Base-by-base conservation (phyloP, 306 rosid genomes). In the Hippophae tibetana region DNA sequence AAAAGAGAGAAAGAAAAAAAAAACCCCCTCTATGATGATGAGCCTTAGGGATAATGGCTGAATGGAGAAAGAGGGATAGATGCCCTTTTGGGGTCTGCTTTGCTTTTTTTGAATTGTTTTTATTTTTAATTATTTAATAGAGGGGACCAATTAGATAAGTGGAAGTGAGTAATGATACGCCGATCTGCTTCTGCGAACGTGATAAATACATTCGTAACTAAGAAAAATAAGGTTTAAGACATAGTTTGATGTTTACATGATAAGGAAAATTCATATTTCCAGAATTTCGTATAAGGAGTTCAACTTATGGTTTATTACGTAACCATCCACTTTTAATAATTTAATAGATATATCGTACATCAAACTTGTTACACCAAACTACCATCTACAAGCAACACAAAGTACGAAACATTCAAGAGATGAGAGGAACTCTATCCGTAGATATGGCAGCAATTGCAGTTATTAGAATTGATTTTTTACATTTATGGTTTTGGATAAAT, bases 61-160 rank as follows among this genome's bases (percentile, higher is more conserved):
- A 27, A 27, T 27, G 38, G 6, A 57, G 7, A 10, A 38, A 18
- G 10, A 44, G 47, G 18, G 0, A 14, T 5, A 42, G 12, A 31
- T 49, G n/a, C 53, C 53, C 5, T 27, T 0, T 27, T 27, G 4
- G 38, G 38, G 1, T 27, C 38, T 13, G 0, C 14, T 0, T 26
- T 31, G 5, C 0, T 48, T 61, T 38, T 23, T 0, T 40, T 2
- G n/a, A 3, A 6, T 13, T 11, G 1, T 49, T 6, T 49, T 23
- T 40, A 11, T 25, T 27, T 43, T 38, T 66, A 45, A 25, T 31
- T 48, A 40, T 12, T 12, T 45, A 13, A 25, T 1, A 18, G 23
- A 18, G 23, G 68, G 69, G 67, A 26, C 77, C 79, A 73, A 68
- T 73, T 6, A 56, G 86, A 81, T 73, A 78, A 75, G 82, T 52